These are phyloP conservation scores for Pulveroboletus frians DNA, from an alignment of 768 basidiomycete genomes.

Conservation along the genomic window DNA sequence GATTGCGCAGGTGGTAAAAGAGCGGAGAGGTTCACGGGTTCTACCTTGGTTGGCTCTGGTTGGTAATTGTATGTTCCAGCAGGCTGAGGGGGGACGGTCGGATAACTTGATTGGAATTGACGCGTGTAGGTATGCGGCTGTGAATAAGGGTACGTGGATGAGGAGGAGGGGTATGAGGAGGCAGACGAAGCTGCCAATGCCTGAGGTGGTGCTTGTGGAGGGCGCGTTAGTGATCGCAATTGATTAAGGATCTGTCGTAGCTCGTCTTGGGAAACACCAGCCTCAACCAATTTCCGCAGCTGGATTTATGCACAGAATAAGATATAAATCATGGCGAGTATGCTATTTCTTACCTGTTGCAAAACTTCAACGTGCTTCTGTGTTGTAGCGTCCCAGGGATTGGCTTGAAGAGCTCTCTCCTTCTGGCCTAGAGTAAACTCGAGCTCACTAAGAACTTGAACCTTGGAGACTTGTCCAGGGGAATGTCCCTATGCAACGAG, in stretches of 20 bases:
- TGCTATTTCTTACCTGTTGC: conserved; percentile 57
- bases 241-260: conserved; percentile 70
- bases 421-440: conserved; percentile 80
- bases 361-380: conserved; percentile 74
- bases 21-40: conserved; percentile 28
- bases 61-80: conserved; percentile 26
- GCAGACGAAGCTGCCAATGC: conserved; percentile 25
- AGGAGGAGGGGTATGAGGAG: conserved; percentile 21
- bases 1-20: conserved; percentile 26
- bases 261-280: conserved; percentile 76
- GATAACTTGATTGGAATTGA: conserved; percentile 28
- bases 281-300: conserved; percentile 70
- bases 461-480: conserved; percentile 54
- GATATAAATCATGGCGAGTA: neutral
- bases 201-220: conserved; percentile 33
- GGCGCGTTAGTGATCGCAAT: conserved; percentile 56
- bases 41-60: conserved; percentile 24
- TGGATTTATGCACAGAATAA: conserved; percentile 24
- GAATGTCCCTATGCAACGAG: conserved; percentile 31
- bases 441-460: conserved; percentile 78
- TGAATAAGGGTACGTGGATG: conserved; percentile 28
- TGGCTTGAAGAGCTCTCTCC: conserved; percentile 63
- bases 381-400: conserved; percentile 65
- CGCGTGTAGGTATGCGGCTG: conserved; percentile 27
- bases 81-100: conserved; percentile 30